Base-by-base conservation (phyloP, 2,329 filamentous ascomycete genomes). In the Fulvia fulva region DNA sequence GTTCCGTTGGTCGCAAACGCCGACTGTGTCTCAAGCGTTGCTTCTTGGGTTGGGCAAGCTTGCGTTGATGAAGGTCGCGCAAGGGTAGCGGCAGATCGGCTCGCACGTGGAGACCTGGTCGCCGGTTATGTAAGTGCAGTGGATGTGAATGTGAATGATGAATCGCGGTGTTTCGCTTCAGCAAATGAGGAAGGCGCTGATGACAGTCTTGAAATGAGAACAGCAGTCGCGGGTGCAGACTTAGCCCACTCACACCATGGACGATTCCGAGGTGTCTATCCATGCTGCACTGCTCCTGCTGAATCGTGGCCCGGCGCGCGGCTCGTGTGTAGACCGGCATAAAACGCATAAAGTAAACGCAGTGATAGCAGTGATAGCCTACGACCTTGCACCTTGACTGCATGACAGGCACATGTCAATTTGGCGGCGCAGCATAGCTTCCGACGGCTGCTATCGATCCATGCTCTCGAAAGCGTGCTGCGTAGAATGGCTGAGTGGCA, bases 261-360 rank as follows among this genome's bases (percentile, higher is more conserved):
- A n/a, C 14, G 21, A 16, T 25, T 50, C 46, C 30, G 14, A 45
- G 41, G n/a, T 23, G 22, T 22, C 44, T 11, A 50, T 4, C 21
- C 45, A 30, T 25, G 21, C 28, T 37, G 28, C 32, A 43, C 28
- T 23, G 51, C 28, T 14, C 49, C 16, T 26, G 51, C 51, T 53
- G 51, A 53, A 43, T 53, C 51, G 44, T 25, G 30, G 28, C 28
- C 50, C 51, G 34, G 51, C 51, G 21, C 23, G 34, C 28, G 34
- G 51, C 51, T 28, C 12, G 28, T 37, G 12, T 26, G 25, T 44
- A 43, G 34, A 23, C 41, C 56, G 50, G 41, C 50, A 30, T 34
- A 44, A 34, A 25, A 51, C 22, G 51, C 52, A 55, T 51, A 55
- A 54, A 54, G 49, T 54, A 44, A 53, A 50, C 44, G 54, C 58